These are phyloP conservation scores for Hypoxylon fragiforme DNA, from an alignment of 495 filamentous ascomycete species.

Conservation along the genomic window DNA sequence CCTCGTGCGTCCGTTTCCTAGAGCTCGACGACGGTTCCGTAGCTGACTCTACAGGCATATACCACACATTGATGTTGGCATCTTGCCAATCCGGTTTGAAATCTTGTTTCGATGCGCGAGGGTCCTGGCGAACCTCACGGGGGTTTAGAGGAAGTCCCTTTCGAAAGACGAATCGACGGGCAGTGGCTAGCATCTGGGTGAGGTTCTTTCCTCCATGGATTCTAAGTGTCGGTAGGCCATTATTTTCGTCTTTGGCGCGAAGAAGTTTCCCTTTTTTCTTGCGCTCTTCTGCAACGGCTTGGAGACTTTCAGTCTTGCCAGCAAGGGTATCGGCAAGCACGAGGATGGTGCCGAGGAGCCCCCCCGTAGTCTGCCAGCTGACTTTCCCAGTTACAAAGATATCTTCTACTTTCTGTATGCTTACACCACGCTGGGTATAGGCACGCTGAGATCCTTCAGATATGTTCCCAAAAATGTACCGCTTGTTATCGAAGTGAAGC, in stretches of 20 bases:
- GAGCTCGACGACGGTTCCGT: constrained; percentile 28
- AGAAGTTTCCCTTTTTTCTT: constrained; percentile 35
- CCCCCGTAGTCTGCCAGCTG: constrained; percentile 76
- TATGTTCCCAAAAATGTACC: constrained; percentile 86
- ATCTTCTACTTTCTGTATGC: constrained; percentile 64
- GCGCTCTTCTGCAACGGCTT: constrained; percentile 35
- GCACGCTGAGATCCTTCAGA: constrained; percentile 86
- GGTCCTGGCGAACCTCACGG: constrained; percentile 63
- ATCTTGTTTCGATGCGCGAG: constrained; percentile 9
- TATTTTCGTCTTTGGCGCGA: constrained; percentile 4
- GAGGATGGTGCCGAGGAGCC: constrained; percentile 80
- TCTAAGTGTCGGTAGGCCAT: constrained; percentile 50
- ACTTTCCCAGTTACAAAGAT: constrained; percentile 79
- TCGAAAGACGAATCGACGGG: constrained; percentile 86
- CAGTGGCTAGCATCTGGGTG: constrained; percentile 74
- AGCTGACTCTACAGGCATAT: constrained; percentile 60
- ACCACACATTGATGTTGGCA: constrained; percentile 78
- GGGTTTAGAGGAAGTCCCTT: constrained; percentile 71
- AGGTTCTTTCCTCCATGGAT: constrained; percentile 80
- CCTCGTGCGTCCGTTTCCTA: constrained; percentile 66
- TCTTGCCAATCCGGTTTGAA: constrained; percentile 70
- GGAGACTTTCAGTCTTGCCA: constrained; percentile 29
- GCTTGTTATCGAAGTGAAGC: constrained; percentile 74
- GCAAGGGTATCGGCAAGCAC: constrained; percentile 70
- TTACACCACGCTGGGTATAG: constrained; percentile 63